Conservation (phyloP, 495 filamentous ascomycete genomes). For the Aspergillus baeticus region DNA sequence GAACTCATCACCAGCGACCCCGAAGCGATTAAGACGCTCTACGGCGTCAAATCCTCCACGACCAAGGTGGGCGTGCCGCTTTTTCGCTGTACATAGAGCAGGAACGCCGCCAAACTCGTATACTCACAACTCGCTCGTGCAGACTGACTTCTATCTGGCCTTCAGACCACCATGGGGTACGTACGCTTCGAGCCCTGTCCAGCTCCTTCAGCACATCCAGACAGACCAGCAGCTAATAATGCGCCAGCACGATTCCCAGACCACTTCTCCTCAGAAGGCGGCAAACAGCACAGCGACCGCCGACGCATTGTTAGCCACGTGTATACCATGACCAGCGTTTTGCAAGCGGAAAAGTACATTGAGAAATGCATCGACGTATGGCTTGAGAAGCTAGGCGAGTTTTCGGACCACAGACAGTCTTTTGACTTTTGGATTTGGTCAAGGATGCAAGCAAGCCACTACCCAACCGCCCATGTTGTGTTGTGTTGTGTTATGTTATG, state of each 20-base stretch:
- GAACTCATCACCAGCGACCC: slow-evolving; percentile 27
- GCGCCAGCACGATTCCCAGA: slow-evolving; percentile 19
- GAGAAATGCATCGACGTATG: slow-evolving; percentile 27
- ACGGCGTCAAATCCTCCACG: slow-evolving; percentile 25
- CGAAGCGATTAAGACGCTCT: slow-evolving; percentile 27
- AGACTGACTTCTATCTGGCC: slow-evolving; percentile 21
- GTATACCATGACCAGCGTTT: slow-evolving; percentile 30
- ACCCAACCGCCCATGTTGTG: neutral
- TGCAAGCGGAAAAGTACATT: slow-evolving; percentile 29
- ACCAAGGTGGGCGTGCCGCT: no score
- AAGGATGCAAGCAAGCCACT: slow-evolving; percentile 14
- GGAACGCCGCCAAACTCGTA: neutral
- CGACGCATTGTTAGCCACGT: slow-evolving; percentile 30
- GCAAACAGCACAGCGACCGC: slow-evolving; percentile 26
- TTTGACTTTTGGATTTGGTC: slow-evolving; percentile 24
- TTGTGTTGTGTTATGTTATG: no score
- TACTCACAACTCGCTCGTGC: neutral
- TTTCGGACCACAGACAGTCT: slow-evolving; percentile 18
- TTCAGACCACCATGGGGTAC: slow-evolving; percentile 18
- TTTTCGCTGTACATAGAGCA: no score
- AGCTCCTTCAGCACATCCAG: no score
- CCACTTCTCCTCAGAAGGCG: slow-evolving; percentile 21
- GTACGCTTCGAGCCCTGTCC: no score
- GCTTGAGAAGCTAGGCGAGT: slow-evolving; percentile 19
- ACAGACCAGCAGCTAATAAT: neutral